Percentiles rank a stretch among this genome's conserved stretches.
Conservation (phyloP, 2,329 filamentous ascomycete genomes). For the Colletotrichum sp. region DNA sequence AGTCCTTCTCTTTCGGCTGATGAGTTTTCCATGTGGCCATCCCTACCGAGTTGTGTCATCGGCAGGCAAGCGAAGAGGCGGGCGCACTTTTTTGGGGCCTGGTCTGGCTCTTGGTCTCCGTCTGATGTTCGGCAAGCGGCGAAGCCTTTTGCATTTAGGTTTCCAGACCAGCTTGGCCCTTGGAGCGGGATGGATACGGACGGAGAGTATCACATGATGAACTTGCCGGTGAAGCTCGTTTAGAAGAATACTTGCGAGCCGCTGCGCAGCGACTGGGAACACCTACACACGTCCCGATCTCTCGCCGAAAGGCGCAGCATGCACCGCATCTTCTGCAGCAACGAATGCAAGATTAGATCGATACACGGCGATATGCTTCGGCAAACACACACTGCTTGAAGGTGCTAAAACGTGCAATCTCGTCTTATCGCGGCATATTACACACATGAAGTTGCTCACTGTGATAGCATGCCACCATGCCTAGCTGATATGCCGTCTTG, state of each 20-base stretch:
- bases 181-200: not conserved
- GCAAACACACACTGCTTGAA: not conserved
- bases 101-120: not conserved
- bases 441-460: not conserved
- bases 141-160: not conserved
- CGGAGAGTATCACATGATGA: not conserved
- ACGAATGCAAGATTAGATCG: not conserved
- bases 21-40: not conserved
- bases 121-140: conserved; percentile 16
- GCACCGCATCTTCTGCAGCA: not conserved
- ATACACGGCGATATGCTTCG: not conserved
- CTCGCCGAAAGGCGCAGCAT: not conserved
- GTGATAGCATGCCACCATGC: not conserved
- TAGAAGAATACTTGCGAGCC: not conserved
- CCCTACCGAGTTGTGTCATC: not conserved
- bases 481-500: not conserved
- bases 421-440: not conserved
- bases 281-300: not conserved
- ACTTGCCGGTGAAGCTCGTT: not conserved
- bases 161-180: not conserved
- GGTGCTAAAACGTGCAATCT: not conserved
- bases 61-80: not conserved
- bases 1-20: not conserved
- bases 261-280: not conserved
- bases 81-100: not conserved